Percentiles rank a stretch among this genome's conserved stretches.
Evolutionary conservation across 305 asterid genomes (phyloP).

Genomic region (Fraxinus xanthoxyloides): DNA sequence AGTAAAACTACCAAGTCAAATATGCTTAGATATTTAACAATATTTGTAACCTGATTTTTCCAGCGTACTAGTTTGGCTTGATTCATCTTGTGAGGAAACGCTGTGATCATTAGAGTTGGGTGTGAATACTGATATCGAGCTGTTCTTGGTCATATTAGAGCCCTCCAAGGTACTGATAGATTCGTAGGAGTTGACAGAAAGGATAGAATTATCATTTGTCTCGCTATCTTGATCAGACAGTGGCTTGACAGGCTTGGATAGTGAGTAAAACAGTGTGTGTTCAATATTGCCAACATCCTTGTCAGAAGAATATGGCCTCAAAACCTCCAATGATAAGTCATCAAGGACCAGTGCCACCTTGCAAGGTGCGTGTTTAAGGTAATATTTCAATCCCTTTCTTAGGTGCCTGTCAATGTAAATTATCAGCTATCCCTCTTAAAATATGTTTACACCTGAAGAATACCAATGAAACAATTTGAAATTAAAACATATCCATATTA

Average conservation of each 20-base stretch:
- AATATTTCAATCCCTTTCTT: constrained; percentile 52
- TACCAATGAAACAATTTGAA: neutral
- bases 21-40: neutral
- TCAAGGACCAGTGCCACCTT: constrained; percentile 59
- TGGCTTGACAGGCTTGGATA: constrained; percentile 47
- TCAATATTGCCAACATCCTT: constrained; percentile 35
- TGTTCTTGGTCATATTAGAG: constrained; percentile 31
- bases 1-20: neutral
- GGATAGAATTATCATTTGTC: constrained; percentile 28
- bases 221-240: constrained; percentile 26
- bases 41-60: constrained; percentile 45
- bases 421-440: constrained; percentile 1
- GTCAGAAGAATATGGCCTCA: constrained; percentile 40
- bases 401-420: constrained; percentile 49
- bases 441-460: neutral
- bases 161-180: constrained; percentile 33
- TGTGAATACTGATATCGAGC: constrained; percentile 17
- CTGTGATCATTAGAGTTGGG: constrained; percentile 31
- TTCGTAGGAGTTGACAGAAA: constrained; percentile 31
- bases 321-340: constrained; percentile 42
- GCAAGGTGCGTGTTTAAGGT: constrained; percentile 60
- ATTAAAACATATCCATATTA: neutral
- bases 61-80: constrained; percentile 23
- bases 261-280: constrained; percentile 42
- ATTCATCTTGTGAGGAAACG: constrained; percentile 31